Evolutionary conservation across 2,329 filamentous ascomycete genomes (phyloP), one percentile per base, ranked within the genome.

Genomic region (Verticillium dahliae): DNA sequence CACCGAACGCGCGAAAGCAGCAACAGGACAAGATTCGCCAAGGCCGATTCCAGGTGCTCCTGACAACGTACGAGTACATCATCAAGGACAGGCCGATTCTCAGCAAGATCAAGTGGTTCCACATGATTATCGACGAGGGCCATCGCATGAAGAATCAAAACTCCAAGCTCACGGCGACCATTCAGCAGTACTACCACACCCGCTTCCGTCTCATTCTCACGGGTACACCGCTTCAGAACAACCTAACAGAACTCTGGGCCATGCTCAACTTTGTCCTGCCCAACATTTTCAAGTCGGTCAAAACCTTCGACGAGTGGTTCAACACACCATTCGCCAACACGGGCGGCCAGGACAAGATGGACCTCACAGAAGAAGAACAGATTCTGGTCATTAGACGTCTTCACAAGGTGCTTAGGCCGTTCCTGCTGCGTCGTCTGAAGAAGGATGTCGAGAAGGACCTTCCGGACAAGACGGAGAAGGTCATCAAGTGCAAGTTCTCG

Each of bases 251-350:
- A 74, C 80, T 99, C 69, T 99, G 95, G 95, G 92, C 95, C 33
- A 89, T 99, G 81, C 90, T 99, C 71, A 99, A 99, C 79, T 99
- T 99, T 75, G 95, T 97, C 50, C 81, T 99, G 57, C 95, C 95
- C 3, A 98, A 92, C 69, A 99, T 99, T 67, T 99, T 99, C 88
- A 99, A 99, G 75, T 98, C 95, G 2, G 92, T 94, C 65, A 97
- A 95, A 74, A 98, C 94, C 1, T 99, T 99, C 72, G 95, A 99
- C 74, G 95, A 99, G 75, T 99, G 95, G 95, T 99, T 99, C 86
- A 99, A 98, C 74, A 99, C 95, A 33, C 95, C 95, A 0, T 99
- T 99, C 74, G 95, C 95, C 68, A 99, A 99, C 73, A 99, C 95
- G 5, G 95, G 95, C 76, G 89, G 92, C 50, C 94, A 98, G 77